Evolutionary conservation across 2,329 filamentous ascomycete genomes (phyloP).

Genomic region (Aspergillus sp.): DNA sequence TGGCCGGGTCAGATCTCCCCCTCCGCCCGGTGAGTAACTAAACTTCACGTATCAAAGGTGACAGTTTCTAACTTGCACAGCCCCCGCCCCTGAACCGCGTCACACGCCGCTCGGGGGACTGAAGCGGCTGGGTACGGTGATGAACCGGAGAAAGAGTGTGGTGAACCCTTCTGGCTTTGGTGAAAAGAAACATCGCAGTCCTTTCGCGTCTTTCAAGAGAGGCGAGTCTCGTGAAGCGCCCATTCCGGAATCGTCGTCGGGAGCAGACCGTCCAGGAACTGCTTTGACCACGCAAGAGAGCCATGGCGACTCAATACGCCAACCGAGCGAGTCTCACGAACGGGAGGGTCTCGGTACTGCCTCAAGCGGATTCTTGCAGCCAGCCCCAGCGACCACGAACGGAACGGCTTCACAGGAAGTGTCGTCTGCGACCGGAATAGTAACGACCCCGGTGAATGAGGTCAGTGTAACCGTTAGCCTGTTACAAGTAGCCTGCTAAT

Average conservation of each 20-base stretch:
- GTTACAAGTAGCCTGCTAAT: slow-evolving; percentile 11
- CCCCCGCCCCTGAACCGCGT: slow-evolving; percentile 35
- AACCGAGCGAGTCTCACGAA: slow-evolving; percentile 26
- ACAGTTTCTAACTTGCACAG: slow-evolving; percentile 2
- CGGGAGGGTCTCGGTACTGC: slow-evolving; percentile 17
- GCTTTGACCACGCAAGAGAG: slow-evolving; percentile 26
- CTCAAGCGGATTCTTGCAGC: slow-evolving; percentile 19
- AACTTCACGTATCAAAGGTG: background rate
- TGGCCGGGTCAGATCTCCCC: slow-evolving; percentile 31
- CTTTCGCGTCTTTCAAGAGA: slow-evolving; percentile 43
- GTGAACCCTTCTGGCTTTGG: slow-evolving; percentile 32
- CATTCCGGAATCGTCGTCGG: slow-evolving; percentile 31
- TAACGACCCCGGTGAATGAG: slow-evolving; percentile 21
- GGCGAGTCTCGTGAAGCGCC: slow-evolving; percentile 39
- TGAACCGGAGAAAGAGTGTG: slow-evolving; percentile 46
- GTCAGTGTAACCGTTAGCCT: slow-evolving; percentile 12
- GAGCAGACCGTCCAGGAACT: slow-evolving; percentile 31
- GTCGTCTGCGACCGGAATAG: slow-evolving; percentile 14
- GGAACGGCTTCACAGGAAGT: slow-evolving; percentile 20
- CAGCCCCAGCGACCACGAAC: slow-evolving; percentile 24
- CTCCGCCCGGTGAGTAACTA: slow-evolving; percentile 32
- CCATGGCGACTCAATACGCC: slow-evolving; percentile 19
- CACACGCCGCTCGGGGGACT: slow-evolving; percentile 43
- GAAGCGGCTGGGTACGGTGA: slow-evolving; percentile 47
- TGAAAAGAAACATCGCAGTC: slow-evolving; percentile 43